These are phyloP conservation scores for Diaporthe australafricana DNA, from an alignment of 2,329 filamentous ascomycete species.

Conservation along the genomic window DNA sequence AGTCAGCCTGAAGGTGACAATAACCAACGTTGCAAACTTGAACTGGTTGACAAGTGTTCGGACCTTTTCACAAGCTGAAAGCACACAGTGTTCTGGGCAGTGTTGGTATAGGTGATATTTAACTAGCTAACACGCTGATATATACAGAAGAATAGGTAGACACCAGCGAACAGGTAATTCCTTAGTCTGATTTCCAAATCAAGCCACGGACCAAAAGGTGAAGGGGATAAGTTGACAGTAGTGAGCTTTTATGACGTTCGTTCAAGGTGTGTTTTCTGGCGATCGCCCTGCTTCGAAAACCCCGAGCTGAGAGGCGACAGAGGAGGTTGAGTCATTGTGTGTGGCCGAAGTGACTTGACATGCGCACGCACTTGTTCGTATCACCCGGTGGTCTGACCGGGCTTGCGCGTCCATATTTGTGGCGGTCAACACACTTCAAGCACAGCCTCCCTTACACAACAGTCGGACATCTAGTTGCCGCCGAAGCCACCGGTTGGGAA, in stretches of 20 bases:
- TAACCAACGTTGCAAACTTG: too few relatives aligned
- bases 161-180: neutral
- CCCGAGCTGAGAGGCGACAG: neutral
- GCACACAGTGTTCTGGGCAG: too few relatives aligned
- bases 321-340: neutral
- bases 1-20: too few relatives aligned
- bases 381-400: neutral
- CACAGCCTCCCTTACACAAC: slow-evolving; percentile 15
- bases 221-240: neutral
- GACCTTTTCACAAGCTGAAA: too few relatives aligned
- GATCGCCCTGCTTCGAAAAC: neutral
- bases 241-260: neutral
- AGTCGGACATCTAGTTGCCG: neutral
- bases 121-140: slow-evolving; percentile 17
- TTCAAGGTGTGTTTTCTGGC: neutral
- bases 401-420: neutral
- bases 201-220: neutral
- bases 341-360: neutral
- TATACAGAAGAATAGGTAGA: slow-evolving; percentile 24
- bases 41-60: too few relatives aligned
- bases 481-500: neutral
- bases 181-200: neutral
- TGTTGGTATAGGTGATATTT: neutral
- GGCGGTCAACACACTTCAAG: neutral
- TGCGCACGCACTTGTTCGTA: neutral